Percentiles rank a stretch among this genome's conserved stretches.
phyloP scores from a whole-genome alignment of 1,139 yeast genomes.

The Diutina neorugosa region DNA sequence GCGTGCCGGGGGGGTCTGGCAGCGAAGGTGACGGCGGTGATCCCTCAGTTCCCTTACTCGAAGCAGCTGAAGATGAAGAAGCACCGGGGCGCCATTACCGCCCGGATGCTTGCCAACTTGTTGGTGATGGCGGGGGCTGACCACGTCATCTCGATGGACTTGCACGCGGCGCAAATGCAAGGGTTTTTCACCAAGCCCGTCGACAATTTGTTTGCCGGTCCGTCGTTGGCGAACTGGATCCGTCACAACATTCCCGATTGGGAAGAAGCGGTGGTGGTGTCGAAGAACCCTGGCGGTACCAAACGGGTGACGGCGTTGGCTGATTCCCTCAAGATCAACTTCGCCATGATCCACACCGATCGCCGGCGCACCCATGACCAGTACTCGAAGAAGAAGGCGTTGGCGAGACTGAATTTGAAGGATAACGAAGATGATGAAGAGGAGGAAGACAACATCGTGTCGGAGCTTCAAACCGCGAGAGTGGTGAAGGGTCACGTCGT shows the following conservation, averaged over 20 bases:
- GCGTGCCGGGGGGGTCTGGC: slow-evolving; percentile 98
- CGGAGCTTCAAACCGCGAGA: slow-evolving; percentile 91
- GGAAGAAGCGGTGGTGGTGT: slow-evolving; percentile 76
- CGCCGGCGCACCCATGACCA: slow-evolving; percentile 80
- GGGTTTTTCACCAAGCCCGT: slow-evolving; percentile 97
- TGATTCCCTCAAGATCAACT: slow-evolving; percentile 86
- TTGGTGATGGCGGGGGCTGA: slow-evolving; percentile 98
- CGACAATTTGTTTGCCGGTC: slow-evolving; percentile 92
- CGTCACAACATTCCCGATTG: slow-evolving; percentile 80
- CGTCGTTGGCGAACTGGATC: slow-evolving; percentile 94
- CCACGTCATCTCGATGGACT: slow-evolving; percentile 95
- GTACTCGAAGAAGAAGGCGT: slow-evolving; percentile 30
- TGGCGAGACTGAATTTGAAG: slow-evolving; percentile 16
- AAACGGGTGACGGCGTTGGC: slow-evolving; percentile 96
- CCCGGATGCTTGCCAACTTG: slow-evolving; percentile 95
- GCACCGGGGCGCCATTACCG: slow-evolving; percentile 97
- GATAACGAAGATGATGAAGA: slow-evolving; percentile 42
- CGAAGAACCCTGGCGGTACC: slow-evolving; percentile 98
- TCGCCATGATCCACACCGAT: slow-evolving; percentile 98
- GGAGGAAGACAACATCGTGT: slow-evolving; percentile 54
- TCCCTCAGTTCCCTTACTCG: slow-evolving; percentile 95
- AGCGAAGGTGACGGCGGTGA: slow-evolving; percentile 89
- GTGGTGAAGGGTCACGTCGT: slow-evolving; percentile 96
- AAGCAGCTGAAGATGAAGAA: slow-evolving; percentile 97
- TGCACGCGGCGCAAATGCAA: slow-evolving; percentile 98